phyloP scores from a whole-genome alignment of 768 basidiomycete species.

The Dictyophora rubrovolvata region DNA sequence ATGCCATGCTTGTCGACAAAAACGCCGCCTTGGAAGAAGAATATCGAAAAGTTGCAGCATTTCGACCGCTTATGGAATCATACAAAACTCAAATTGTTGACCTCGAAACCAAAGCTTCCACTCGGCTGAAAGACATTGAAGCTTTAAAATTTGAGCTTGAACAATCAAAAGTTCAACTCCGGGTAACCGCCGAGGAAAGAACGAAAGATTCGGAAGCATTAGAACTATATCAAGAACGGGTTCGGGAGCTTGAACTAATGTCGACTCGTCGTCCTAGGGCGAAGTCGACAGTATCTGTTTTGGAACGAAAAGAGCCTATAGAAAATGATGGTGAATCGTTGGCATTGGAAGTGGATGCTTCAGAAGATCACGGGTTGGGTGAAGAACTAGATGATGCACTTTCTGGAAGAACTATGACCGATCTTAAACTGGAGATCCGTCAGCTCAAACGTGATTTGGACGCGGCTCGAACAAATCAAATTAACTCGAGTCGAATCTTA shows the following conservation, averaged over 20 bases:
- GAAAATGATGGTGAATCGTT: constrained; percentile 38
- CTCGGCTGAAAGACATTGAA: constrained; percentile 62
- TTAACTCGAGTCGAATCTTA: constrained; percentile 62
- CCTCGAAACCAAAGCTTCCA: constrained; percentile 61
- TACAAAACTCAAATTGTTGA: constrained; percentile 82
- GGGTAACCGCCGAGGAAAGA: constrained; percentile 58
- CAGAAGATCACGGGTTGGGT: constrained; percentile 53
- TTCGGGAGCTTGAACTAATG: constrained; percentile 74
- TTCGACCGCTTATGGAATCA: constrained; percentile 84
- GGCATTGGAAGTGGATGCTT: constrained; percentile 29
- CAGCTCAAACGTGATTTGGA: constrained; percentile 75
- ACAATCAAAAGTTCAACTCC: constrained; percentile 58
- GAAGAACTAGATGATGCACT: constrained; percentile 85
- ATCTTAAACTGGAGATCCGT: constrained; percentile 79
- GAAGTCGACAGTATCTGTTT: constrained; percentile 19
- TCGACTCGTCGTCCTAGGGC: constrained; percentile 38
- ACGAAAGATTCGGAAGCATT: constrained; percentile 74
- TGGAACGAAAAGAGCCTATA: constrained; percentile 15
- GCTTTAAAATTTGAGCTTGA: constrained; percentile 67
- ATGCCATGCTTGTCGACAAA: constrained; percentile 82
- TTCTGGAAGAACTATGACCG: constrained; percentile 79
- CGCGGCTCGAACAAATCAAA: constrained; percentile 61
- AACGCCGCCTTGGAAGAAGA: constrained; percentile 91
- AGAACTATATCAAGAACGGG: constrained; percentile 82
- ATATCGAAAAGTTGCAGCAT: constrained; percentile 73